Evolutionary conservation across 345 rosid species (phyloP).

Genomic region (Eutrema japonicum): DNA sequence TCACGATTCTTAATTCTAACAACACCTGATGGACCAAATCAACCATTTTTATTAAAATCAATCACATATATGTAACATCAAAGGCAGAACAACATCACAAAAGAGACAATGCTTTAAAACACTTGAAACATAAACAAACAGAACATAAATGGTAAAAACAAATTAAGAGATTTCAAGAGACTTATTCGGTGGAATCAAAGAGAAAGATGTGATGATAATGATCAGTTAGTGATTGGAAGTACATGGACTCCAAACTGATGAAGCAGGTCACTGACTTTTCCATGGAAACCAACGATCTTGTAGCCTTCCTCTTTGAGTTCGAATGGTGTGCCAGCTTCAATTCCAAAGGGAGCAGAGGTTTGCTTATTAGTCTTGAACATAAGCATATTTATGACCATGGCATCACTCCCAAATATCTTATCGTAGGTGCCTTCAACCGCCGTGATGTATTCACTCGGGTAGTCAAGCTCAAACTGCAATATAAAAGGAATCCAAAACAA

Average conservation of each 20-base stretch:
- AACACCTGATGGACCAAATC: not conserved
- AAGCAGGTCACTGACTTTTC: slow-evolving; percentile 14
- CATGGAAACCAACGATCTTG: slow-evolving; percentile 43
- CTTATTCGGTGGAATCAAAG: not conserved
- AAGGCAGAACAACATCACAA: not conserved
- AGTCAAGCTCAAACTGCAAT: slow-evolving; percentile 37
- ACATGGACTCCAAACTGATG: slow-evolving; percentile 39
- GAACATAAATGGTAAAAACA: not conserved
- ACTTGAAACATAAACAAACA: not conserved
- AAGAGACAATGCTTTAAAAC: not conserved
- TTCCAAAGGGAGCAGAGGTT: slow-evolving; percentile 38
- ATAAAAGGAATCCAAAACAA: not conserved
- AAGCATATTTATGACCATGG: slow-evolving; percentile 24
- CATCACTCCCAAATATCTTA: slow-evolving; percentile 20
- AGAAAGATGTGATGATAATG: not conserved
- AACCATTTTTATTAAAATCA: not conserved
- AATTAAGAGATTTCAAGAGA: not conserved
- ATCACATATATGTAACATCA: not conserved
- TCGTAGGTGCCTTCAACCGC: slow-evolving; percentile 26
- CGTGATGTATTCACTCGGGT: slow-evolving; percentile 44
- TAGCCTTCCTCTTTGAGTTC: slow-evolving; percentile 11
- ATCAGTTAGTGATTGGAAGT: slow-evolving; percentile 28
- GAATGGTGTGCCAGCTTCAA: slow-evolving; percentile 25
- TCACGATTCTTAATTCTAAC: no score
- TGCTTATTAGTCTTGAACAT: slow-evolving; percentile 40